These are phyloP conservation scores for Nemania serpens DNA, from an alignment of 2,329 filamentous ascomycete species.

Conservation along the genomic window DNA sequence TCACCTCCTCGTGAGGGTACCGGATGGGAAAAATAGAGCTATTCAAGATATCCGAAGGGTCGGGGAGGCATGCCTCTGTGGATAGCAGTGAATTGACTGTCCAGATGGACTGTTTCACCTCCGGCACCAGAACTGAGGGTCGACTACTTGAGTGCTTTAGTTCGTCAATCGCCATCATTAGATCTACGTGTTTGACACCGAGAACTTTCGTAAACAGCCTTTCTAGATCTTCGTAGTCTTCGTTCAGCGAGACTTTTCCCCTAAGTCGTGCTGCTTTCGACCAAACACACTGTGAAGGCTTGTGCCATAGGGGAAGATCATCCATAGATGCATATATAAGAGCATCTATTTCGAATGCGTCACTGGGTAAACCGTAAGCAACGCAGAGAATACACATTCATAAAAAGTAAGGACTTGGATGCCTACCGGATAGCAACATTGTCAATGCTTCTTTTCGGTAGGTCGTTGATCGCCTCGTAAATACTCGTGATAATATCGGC, in stretches of 20 bases:
- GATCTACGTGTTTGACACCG: constrained; percentile 37
- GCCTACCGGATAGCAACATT: no score
- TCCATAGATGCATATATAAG: background rate
- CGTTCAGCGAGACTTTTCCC: constrained; percentile 37
- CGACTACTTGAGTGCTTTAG: constrained; percentile 19
- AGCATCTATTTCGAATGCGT: background rate
- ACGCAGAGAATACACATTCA: constrained; percentile 5
- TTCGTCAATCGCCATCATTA: constrained; percentile 36
- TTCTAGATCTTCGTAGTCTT: constrained; percentile 38
- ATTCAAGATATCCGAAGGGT: background rate
- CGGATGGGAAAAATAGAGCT: background rate
- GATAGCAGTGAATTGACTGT: constrained; percentile 43
- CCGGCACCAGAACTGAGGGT: constrained; percentile 10
- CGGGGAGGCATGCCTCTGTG: background rate
- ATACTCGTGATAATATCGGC: no score
- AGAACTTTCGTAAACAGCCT: constrained; percentile 40
- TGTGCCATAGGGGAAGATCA: background rate
- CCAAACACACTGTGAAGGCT: constrained; percentile 42
- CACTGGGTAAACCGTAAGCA: background rate
- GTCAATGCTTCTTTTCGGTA: no score
- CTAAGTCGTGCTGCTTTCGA: constrained; percentile 39
- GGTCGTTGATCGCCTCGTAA: no score
- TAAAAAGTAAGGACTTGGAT: no score
- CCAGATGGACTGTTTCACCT: constrained; percentile 41
- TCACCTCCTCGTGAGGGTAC: constrained; percentile 2